Percentiles rank a stretch among this genome's conserved stretches.
phyloP scores from a whole-genome alignment of 371 early-diverging fungal species.

The Mortierella sp. region DNA sequence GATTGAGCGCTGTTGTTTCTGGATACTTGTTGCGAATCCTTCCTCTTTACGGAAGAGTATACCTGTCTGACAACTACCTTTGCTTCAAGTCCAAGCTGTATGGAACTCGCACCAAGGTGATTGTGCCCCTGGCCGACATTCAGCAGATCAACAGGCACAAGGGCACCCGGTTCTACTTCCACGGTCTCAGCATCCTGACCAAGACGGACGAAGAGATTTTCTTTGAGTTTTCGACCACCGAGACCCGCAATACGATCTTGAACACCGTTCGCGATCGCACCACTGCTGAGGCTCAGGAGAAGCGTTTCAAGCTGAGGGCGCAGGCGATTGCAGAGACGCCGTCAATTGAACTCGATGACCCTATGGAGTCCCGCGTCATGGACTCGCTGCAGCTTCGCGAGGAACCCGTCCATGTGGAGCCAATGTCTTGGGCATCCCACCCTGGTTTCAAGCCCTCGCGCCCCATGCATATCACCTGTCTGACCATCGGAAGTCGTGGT shows the following conservation, averaged over 20 bases:
- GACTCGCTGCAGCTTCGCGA: slow-evolving; percentile 46
- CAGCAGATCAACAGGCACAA: slow-evolving; percentile 46
- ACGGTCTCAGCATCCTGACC: slow-evolving; percentile 60
- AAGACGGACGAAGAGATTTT: slow-evolving; percentile 61
- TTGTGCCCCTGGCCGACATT: slow-evolving; percentile 61
- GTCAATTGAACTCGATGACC: slow-evolving; percentile 33
- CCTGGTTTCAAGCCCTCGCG: slow-evolving; percentile 54
- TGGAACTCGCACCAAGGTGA: slow-evolving; percentile 71
- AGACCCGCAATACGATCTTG: slow-evolving; percentile 51
- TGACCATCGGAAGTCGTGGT: slow-evolving; percentile 90
- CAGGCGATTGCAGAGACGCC: slow-evolving; percentile 31
- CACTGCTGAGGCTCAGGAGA: slow-evolving; percentile 42
- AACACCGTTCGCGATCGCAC: slow-evolving; percentile 32
- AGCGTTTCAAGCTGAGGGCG: slow-evolving; percentile 29
- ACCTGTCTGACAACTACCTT: slow-evolving; percentile 74
- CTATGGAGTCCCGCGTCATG: slow-evolving; percentile 25
- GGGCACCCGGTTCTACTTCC: slow-evolving; percentile 54
- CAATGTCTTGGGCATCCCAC: slow-evolving; percentile 34
- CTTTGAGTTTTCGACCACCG: slow-evolving; percentile 64
- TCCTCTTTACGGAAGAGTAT: slow-evolving; percentile 76
- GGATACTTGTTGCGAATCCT: slow-evolving; percentile 61
- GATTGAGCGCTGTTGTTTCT: slow-evolving; percentile 64
- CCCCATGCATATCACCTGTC: slow-evolving; percentile 80
- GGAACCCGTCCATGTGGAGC: slow-evolving; percentile 43
- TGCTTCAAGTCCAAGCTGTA: slow-evolving; percentile 77